A percentile compares a stretch with the other conserved stretches of the same genome.
phyloP scores from a whole-genome alignment of 305 asterid genomes.

The Ilex paraguariensis region DNA sequence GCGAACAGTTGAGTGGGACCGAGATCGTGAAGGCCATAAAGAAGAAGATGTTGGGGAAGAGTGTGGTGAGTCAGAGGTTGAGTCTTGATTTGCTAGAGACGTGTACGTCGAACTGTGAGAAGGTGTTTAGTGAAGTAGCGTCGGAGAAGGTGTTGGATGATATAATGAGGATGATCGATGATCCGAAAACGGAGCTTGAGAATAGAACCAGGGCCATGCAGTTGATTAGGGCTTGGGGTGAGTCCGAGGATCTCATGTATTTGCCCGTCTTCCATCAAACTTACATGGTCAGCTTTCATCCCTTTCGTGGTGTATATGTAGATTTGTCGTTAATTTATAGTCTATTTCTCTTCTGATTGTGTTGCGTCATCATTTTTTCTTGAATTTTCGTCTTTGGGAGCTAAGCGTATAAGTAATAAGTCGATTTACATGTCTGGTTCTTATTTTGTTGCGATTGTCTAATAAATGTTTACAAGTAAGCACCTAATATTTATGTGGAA shows the following conservation, averaged over 20 bases:
- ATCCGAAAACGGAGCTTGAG: conserved; percentile 67
- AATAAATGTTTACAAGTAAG: too few relatives aligned
- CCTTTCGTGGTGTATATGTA: too few relatives aligned
- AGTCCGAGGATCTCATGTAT: conserved; percentile 74
- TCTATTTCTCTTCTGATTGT: too few relatives aligned
- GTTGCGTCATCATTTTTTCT: too few relatives aligned
- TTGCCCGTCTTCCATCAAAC: conserved; percentile 89
- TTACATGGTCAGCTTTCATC: conserved; percentile 43
- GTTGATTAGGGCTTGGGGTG: conserved; percentile 93
- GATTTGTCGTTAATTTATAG: too few relatives aligned
- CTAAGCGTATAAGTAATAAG: too few relatives aligned
- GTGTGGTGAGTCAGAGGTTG: conserved; percentile 39
- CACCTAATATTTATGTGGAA: too few relatives aligned
- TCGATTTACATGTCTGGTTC: too few relatives aligned
- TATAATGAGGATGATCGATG: conserved; percentile 74
- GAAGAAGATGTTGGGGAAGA: conserved; percentile 65
- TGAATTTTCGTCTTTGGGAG: too few relatives aligned
- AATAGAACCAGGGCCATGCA: conserved; percentile 65
- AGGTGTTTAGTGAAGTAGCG: conserved; percentile 86
- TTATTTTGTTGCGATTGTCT: too few relatives aligned
- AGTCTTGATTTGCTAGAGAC: conserved; percentile 82
- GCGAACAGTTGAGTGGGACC: conserved; percentile 62
- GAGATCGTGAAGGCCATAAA: conserved; percentile 75
- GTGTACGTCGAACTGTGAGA: conserved; percentile 85
- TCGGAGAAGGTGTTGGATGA: conserved; percentile 93